phyloP scores from a whole-genome alignment of 129 eudicot genomes.

The Gnaphalium uliginosum region DNA sequence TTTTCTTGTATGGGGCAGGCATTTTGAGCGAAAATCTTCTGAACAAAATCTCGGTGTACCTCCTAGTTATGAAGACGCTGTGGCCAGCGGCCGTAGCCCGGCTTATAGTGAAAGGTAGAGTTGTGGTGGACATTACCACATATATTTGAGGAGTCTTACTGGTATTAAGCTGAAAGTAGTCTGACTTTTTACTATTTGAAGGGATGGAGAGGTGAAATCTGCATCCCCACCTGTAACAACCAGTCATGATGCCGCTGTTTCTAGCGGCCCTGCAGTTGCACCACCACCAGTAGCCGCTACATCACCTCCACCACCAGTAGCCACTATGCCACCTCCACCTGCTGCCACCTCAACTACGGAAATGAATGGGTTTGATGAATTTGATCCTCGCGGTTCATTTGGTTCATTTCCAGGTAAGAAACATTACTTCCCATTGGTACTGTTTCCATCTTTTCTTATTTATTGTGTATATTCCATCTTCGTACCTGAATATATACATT shows the following conservation, averaged over 20 bases:
- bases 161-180: slow-evolving; percentile 13
- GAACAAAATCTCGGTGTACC: slow-evolving; percentile 68
- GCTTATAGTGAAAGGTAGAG: slow-evolving; percentile 55
- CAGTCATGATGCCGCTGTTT: slow-evolving; percentile 39
- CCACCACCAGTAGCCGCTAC: slow-evolving; percentile 40
- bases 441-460: neutral
- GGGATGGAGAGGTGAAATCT: slow-evolving; percentile 70
- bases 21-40: slow-evolving; percentile 60
- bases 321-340: slow-evolving; percentile 36
- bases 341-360: slow-evolving; percentile 39
- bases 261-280: slow-evolving; percentile 36
- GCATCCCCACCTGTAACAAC: slow-evolving; percentile 54
- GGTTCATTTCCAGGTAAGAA: slow-evolving; percentile 63
- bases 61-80: slow-evolving; percentile 89
- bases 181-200: slow-evolving; percentile 21
- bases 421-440: slow-evolving; percentile 1
- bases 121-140: neutral
- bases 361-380: slow-evolving; percentile 69
- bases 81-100: slow-evolving; percentile 51
- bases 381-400: slow-evolving; percentile 80
- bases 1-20: slow-evolving; percentile 36
- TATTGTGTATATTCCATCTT: neutral
- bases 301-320: slow-evolving; percentile 39
- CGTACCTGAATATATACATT: slow-evolving; percentile 1
- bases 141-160: neutral